Evolutionary conservation across 192 early-diverging fungal species (phyloP).

Genomic region (Mortierella claussenii): DNA sequence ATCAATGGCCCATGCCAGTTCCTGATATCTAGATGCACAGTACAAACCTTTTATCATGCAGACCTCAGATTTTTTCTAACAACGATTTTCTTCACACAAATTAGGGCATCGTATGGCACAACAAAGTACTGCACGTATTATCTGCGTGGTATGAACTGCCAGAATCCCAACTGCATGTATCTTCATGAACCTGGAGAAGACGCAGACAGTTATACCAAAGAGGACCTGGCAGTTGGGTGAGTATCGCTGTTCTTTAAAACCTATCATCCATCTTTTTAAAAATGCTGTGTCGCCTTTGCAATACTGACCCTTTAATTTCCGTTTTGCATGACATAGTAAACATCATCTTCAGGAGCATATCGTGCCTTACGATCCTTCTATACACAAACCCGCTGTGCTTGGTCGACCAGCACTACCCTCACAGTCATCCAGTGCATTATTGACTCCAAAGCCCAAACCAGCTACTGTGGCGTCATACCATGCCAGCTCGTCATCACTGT

Average conservation of each 20-base stretch:
- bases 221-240: slow-evolving; percentile 85
- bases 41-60: neutral
- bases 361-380: slow-evolving; percentile 35
- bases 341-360: slow-evolving; percentile 50
- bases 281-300: too few relatives aligned
- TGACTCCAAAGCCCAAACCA: slow-evolving; percentile 22
- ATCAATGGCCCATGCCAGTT: neutral
- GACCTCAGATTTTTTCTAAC: neutral
- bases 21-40: too few relatives aligned
- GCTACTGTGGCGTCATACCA: slow-evolving; percentile 35
- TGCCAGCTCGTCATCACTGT: slow-evolving; percentile 16
- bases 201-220: slow-evolving; percentile 92
- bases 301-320: too few relatives aligned
- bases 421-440: slow-evolving; percentile 31
- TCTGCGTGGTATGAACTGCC: slow-evolving; percentile 90
- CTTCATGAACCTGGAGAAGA: slow-evolving; percentile 95
- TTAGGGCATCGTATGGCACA: slow-evolving; percentile 94
- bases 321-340: slow-evolving; percentile 28
- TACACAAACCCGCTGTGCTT: slow-evolving; percentile 14
- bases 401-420: slow-evolving; percentile 26
- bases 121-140: slow-evolving; percentile 99
- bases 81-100: neutral
- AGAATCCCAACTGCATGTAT: slow-evolving; percentile 95
- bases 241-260: slow-evolving; percentile 10
- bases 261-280: too few relatives aligned